Evolutionary conservation across 2,329 filamentous ascomycete genomes (phyloP).

Genomic region (Colletotrichum cordylinicola): DNA sequence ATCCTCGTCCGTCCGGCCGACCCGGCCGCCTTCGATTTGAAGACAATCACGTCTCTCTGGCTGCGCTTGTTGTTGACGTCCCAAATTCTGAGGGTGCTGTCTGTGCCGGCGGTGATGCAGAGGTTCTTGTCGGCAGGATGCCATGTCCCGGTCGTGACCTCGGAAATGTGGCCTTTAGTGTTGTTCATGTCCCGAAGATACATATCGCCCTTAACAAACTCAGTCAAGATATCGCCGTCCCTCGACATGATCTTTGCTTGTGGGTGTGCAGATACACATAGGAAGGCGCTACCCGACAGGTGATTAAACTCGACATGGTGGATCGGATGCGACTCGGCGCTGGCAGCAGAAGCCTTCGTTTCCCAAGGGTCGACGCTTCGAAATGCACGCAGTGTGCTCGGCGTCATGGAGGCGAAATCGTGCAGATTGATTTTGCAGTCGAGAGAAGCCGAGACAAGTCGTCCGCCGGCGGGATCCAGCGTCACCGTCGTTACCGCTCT

Average conservation of each 20-base stretch:
- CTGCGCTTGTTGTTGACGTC: constrained; percentile 89
- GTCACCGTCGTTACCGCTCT: constrained; percentile 84
- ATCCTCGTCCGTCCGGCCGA: constrained; percentile 91
- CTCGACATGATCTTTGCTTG: constrained; percentile 89
- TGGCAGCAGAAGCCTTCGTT: constrained; percentile 71
- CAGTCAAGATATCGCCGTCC: constrained; percentile 84
- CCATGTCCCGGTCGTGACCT: constrained; percentile 90
- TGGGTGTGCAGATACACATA: constrained; percentile 87
- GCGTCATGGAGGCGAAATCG: constrained; percentile 95
- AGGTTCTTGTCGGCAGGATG: constrained; percentile 84
- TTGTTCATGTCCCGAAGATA: constrained; percentile 97
- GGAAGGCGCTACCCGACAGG: constrained; percentile 77
- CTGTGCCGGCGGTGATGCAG: constrained; percentile 89
- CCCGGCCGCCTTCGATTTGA: constrained; percentile 90
- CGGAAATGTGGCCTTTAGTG: constrained; percentile 94
- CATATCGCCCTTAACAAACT: constrained; percentile 98
- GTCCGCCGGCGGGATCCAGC: constrained; percentile 82
- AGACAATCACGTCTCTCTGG: constrained; percentile 93
- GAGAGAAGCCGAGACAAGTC: constrained; percentile 87
- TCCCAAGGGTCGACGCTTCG: constrained; percentile 87
- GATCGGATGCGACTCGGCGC: constrained; percentile 84
- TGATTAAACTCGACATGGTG: constrained; percentile 89
- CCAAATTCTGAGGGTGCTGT: constrained; percentile 96
- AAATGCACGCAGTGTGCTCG: constrained; percentile 92
- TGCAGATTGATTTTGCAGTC: constrained; percentile 93